Evolutionary conservation across 108 stramenopile species (phyloP), one percentile per base, ranked within the genome.

Genomic region (Nitzschia sp.): DNA sequence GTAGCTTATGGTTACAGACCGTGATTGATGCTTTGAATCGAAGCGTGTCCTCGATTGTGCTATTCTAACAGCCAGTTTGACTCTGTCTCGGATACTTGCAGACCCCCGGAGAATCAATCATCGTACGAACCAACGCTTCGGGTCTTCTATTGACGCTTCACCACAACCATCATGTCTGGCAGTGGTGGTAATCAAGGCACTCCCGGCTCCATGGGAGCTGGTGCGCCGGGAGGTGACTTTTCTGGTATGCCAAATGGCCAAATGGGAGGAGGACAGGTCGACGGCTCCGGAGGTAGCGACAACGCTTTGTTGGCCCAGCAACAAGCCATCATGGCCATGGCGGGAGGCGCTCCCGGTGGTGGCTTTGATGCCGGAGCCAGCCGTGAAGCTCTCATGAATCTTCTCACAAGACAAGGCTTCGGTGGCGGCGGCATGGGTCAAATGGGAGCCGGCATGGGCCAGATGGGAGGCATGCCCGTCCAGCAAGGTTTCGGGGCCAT

Each of bases 331-430:
- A 45, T 76, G 34, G 69, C 69, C 68, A 68, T 63, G 36, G 69
- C 69, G 75, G 63, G 68, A 32, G 65, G 47, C n/a, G 64, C 35
- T 32, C 23, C 53, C 22, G 66, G 58, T 21, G 65, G 63, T 33
- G 71, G 66, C 34, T 48, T 65, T 34, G 75, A 76, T 57, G 68
- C 68, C 56, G 75, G 68, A 1, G 68, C 68, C 23, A 69, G 61
- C 41, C 59, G 68, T 34, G 75, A 76, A 26, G 75, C 75, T 27
- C 59, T 76, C 34, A 76, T 76, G 75, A 76, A 69, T 38, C 68
- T 76, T 15, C 44, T 76, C 2, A 57, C 75, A 16, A 48, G 67
- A 19, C 75, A 76, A 58, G 75, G 75, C 30, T 47, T 58, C 45
- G 68, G 75, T 28, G 72, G 53, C 31, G 63, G 33, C 41, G 74